Percentiles rank a stretch among this genome's conserved stretches.
These are phyloP conservation scores for Aphanoascus verrucosus DNA, from an alignment of 2,329 filamentous ascomycete species.

Conservation along the genomic window DNA sequence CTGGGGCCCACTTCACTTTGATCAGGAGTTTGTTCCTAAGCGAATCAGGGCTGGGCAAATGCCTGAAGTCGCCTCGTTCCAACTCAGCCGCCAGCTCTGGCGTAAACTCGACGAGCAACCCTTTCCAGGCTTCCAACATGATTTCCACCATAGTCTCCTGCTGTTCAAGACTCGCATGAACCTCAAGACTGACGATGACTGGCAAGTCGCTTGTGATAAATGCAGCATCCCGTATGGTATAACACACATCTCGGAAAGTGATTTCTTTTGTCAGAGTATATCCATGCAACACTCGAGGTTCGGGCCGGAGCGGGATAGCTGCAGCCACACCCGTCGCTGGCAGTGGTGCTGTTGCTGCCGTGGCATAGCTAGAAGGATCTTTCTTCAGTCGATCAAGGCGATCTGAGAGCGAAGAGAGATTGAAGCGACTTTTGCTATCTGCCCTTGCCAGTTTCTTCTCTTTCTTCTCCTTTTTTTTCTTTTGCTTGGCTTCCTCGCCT, in stretches of 20 bases:
- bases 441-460: constrained; percentile 16
- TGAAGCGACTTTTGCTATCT: constrained; percentile 18
- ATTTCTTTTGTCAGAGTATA: constrained; percentile 80
- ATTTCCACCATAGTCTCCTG: constrained; percentile 89
- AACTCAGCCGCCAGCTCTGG: constrained; percentile 47
- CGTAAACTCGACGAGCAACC: constrained; percentile 56
- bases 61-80: constrained; percentile 21
- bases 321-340: constrained; percentile 5
- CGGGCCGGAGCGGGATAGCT: constrained; percentile 26
- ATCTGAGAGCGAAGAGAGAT: constrained; percentile 15
- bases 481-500: constrained; percentile 18
- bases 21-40: constrained; percentile 70
- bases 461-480: constrained; percentile 19
- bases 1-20: constrained; percentile 59
- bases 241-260: constrained; percentile 76
- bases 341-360: constrained; percentile 18
- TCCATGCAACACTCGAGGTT: constrained; percentile 76
- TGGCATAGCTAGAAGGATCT: constrained; percentile 14
- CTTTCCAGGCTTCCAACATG: constrained; percentile 80
- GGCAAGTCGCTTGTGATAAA: constrained; percentile 68
- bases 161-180: constrained; percentile 71
- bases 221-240: constrained; percentile 64
- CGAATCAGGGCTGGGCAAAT: constrained; percentile 59
- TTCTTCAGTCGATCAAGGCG: constrained; percentile 14
- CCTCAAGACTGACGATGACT: constrained; percentile 83